Evolutionary conservation across 179 eudicot genomes (phyloP).

Genomic region (Gypsophila paniculata): DNA sequence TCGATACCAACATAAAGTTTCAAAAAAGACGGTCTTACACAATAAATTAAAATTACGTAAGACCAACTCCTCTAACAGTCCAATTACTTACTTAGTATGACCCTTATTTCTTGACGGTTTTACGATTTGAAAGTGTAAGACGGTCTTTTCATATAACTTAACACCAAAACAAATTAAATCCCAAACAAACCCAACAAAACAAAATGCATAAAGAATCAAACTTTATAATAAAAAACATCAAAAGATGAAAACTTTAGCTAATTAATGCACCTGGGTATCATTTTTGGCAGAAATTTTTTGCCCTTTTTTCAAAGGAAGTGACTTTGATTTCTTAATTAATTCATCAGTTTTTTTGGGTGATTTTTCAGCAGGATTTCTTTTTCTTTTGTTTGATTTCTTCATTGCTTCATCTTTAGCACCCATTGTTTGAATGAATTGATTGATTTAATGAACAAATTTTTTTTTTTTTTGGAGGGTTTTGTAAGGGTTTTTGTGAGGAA

Average conservation of each 20-base stretch:
- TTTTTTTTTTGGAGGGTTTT: no score
- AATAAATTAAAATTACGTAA: no score
- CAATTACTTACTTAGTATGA: no score
- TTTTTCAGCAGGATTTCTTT: constrained; percentile 29
- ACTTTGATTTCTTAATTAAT: constrained; percentile 37
- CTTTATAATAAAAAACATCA: neutral
- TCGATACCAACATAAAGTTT: no score
- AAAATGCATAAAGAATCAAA: neutral
- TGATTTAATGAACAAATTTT: neutral
- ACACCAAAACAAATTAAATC: neutral
- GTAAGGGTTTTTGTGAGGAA: constrained; percentile 22
- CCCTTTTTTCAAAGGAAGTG: constrained; percentile 16
- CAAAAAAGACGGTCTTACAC: no score
- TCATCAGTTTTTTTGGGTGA: constrained; percentile 22
- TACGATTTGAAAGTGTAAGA: no score
- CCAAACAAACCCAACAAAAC: neutral
- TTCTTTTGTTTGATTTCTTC: constrained; percentile 41
- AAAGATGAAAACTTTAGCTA: constrained; percentile 18
- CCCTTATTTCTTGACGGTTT: no score
- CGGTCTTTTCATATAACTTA: no score
- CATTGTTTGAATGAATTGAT: constrained; percentile 17
- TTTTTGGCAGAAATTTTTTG: constrained; percentile 15
- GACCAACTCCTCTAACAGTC: no score
- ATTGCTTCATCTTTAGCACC: constrained; percentile 28
- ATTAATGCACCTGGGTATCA: constrained; percentile 36